These are phyloP conservation scores for Populus trichocarpa DNA, from an alignment of 441 rosid genomes.

Conservation along the genomic window DNA sequence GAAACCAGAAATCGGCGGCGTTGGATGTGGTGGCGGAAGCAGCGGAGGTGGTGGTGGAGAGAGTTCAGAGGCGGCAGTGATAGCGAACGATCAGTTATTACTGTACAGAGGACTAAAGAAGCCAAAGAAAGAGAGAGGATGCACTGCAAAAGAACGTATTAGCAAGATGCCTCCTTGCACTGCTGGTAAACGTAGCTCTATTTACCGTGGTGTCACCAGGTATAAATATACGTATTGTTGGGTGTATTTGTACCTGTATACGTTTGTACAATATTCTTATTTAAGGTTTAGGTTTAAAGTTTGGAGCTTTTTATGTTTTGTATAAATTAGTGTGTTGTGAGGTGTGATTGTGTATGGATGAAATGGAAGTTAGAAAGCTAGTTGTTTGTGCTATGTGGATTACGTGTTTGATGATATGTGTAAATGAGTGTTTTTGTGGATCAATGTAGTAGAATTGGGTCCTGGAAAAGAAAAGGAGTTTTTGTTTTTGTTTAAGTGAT, in stretches of 20 bases:
- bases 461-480: not conserved
- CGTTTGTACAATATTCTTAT: not conserved
- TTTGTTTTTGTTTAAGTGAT: not conserved
- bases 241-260: not conserved
- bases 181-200: slow-evolving; percentile 72
- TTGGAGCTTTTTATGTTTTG: not conserved
- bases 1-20: slow-evolving; percentile 46
- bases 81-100: slow-evolving; percentile 71
- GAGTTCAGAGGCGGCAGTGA: slow-evolving; percentile 54
- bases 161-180: slow-evolving; percentile 95
- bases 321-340: not conserved
- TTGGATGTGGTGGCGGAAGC: slow-evolving; percentile 23
- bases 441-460: not conserved
- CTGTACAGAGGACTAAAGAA: slow-evolving; percentile 75
- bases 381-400: not conserved
- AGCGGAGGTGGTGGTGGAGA: slow-evolving; percentile 43
- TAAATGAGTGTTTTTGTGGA: not conserved
- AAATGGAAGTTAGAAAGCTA: not conserved
- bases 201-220: slow-evolving; percentile 97
- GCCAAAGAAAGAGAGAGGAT: slow-evolving; percentile 93
- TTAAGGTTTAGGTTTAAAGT: not conserved
- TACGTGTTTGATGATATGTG: not conserved
- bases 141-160: slow-evolving; percentile 96
- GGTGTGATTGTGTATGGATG: not conserved
- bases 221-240: not conserved